Base-by-base conservation (phyloP, 441 rosid genomes). In the Kokia cookei region DNA sequence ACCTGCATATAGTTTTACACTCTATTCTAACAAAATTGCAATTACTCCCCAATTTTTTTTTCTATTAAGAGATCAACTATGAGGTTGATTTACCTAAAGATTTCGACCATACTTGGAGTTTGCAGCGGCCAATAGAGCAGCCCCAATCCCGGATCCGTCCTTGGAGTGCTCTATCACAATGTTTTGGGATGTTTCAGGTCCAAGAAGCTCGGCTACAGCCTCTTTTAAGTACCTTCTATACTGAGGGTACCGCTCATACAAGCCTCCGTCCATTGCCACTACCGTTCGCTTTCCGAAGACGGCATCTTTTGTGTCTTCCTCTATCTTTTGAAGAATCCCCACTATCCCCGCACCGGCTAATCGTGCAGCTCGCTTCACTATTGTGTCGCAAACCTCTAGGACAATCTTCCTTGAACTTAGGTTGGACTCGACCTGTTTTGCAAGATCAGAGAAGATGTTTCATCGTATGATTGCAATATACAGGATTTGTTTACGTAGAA, bases 261-360 rank as follows among this genome's bases (percentile, higher is more conserved):
- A 75, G 5, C 96, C 93, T 47, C 96, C 99, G 8, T 94, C 97
- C 90, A 87, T 90, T 10, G 97, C 97, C 65, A 92, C 97, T 45
- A 89, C 97, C 0, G 92, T 89, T 77, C 88, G 86, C 81, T 88
- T 86, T 24, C 93, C 86, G 0, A 84, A 89, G 48, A 86, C 71
- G 12, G 79, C 45, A 45, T 90, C 91, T 77, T 86, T 78, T 0
- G 97, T 84, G 29, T 90, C 96, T 50, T 77, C 83, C 71, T 89
- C 99, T 82, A 91, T 84, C 87, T 91, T 92, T 73, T 91, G 89
- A 54, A 92, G 86, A 75, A 92, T 83, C 57, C 97, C 93, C 1
- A 91, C 97, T 19, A 92, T 88, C 58, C 99, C 97, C 2, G 96
- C 97, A 50, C 97, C 97, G 0, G 97, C 97, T 79, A 94, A 78